Evolutionary conservation across 2,329 filamentous ascomycete genomes (phyloP).

Genomic region (Xenoacremonium recifei): DNA sequence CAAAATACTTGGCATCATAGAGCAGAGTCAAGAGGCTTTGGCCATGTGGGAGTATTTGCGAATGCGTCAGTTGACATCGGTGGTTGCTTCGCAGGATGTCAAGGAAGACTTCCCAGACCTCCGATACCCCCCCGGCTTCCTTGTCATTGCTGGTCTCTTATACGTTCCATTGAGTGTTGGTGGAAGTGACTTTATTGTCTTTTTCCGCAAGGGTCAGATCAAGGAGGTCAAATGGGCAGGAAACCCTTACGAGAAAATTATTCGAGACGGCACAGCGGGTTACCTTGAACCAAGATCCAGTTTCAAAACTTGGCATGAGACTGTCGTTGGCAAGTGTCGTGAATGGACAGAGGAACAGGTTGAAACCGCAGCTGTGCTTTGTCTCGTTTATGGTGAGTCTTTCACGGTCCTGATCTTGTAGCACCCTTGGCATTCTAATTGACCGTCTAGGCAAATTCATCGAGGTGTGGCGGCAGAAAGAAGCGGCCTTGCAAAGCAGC

Average conservation of each 20-base stretch:
- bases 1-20: constrained; percentile 74
- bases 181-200: constrained; percentile 84
- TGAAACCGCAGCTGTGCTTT: constrained; percentile 84
- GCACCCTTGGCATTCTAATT: not conserved
- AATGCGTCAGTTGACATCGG: constrained; percentile 70
- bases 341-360: constrained; percentile 90
- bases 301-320: constrained; percentile 81
- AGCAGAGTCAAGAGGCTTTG: constrained; percentile 78
- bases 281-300: constrained; percentile 77
- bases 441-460: constrained; percentile 65
- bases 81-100: constrained; percentile 77
- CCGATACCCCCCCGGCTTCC: constrained; percentile 75
- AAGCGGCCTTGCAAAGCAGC: constrained; percentile 77
- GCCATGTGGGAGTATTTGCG: constrained; percentile 83
- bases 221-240: constrained; percentile 83
- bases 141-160: constrained; percentile 72
- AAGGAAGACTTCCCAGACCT: constrained; percentile 77
- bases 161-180: constrained; percentile 77
- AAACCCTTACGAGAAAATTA: constrained; percentile 78
- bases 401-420: not conserved
- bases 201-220: constrained; percentile 76
- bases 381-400: constrained; percentile 74
- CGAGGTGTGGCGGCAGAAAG: constrained; percentile 89
- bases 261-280: constrained; percentile 69
- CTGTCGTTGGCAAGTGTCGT: constrained; percentile 74